These are phyloP conservation scores for Magnusiomyces suaveolens DNA, from an alignment of 1,139 yeast species.

Conservation along the genomic window DNA sequence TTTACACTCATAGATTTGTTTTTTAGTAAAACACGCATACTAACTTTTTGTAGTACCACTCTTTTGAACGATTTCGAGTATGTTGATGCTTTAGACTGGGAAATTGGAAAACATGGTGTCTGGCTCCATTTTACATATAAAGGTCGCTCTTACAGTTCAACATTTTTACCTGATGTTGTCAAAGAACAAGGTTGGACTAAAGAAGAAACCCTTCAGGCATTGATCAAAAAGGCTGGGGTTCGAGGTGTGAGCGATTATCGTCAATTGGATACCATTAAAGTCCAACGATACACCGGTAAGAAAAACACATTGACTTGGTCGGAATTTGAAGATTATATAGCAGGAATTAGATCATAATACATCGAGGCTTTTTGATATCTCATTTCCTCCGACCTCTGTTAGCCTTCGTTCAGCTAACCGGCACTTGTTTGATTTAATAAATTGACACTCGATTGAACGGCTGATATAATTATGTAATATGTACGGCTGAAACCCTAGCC, in stretches of 20 bases:
- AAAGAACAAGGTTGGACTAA: constrained; percentile 82
- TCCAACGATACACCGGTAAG: constrained; percentile 3
- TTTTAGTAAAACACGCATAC: constrained; percentile 20
- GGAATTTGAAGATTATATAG: neutral
- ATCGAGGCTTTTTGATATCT: no score
- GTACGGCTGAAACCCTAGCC: neutral
- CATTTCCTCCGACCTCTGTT: no score
- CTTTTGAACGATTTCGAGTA: constrained; percentile 51
- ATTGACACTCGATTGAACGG: neutral
- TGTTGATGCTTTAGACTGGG: constrained; percentile 58
- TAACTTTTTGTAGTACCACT: constrained; percentile 42
- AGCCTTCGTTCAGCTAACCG: no score
- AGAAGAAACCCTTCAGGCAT: constrained; percentile 55
- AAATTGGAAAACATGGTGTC: constrained; percentile 73
- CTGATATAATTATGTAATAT: neutral
- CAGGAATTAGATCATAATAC: neutral
- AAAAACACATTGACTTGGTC: constrained; percentile 2
- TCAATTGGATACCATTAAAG: neutral
- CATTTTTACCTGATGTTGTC: constrained; percentile 87
- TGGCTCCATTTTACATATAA: constrained; percentile 41
- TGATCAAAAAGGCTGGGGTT: constrained; percentile 63
- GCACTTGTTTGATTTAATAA: no score
- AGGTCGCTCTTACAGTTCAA: constrained; percentile 44
- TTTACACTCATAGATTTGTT: neutral
- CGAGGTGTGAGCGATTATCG: neutral